phyloP scores from a whole-genome alignment of 83 land plant species.

The Diphasiastrum complanatum region DNA sequence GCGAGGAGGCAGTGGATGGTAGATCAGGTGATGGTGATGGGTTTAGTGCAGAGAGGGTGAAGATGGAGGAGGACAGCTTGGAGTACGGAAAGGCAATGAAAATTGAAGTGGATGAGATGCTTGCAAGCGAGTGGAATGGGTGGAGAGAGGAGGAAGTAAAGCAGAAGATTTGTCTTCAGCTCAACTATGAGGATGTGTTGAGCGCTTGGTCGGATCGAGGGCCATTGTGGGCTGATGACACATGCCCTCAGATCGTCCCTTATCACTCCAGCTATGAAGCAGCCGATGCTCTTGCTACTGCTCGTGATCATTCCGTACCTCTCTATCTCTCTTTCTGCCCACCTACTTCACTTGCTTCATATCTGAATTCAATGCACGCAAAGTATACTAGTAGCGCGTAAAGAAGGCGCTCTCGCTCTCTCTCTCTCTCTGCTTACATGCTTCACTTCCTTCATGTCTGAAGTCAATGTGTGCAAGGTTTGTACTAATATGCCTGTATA shows the following conservation, averaged over 20 bases:
- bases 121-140: background rate
- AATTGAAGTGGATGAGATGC: constrained; percentile 18
- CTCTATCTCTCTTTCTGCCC: background rate
- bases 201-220: constrained; percentile 36
- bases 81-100: background rate
- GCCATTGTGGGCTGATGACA: constrained; percentile 26
- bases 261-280: constrained; percentile 2
- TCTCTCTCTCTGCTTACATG: too few species aligned
- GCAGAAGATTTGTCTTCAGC: constrained; percentile 11
- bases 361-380: too few species aligned
- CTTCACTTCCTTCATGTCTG: too few species aligned
- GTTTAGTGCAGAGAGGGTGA: constrained; percentile 4
- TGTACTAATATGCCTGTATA: too few species aligned
- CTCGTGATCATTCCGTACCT: too few species aligned
- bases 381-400: too few species aligned
- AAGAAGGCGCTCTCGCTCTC: too few species aligned
- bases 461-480: too few species aligned
- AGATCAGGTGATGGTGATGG: constrained; percentile 3
- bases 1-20: background rate
- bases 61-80: background rate
- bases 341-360: background rate
- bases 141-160: background rate
- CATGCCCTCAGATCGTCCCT: constrained; percentile 14
- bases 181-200: constrained; percentile 28
- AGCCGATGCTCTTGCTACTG: constrained; percentile 7